Conservation (phyloP, 352 stramenopile genomes). For the Pythium monospermum region DNA sequence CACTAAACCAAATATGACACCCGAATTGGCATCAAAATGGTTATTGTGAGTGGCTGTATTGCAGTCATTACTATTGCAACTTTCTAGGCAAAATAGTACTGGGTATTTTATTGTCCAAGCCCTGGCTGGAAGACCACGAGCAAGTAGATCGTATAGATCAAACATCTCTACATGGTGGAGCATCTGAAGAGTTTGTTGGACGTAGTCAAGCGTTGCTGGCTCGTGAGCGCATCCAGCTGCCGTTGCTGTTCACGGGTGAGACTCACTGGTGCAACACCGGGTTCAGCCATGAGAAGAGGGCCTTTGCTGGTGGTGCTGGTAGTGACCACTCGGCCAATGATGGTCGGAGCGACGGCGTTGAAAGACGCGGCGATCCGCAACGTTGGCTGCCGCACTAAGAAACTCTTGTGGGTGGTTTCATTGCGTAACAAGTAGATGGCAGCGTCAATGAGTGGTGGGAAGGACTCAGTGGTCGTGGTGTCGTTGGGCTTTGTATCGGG, state of each 20-base stretch:
- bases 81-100: no score
- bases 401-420: not conserved
- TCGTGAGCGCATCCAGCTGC: not conserved
- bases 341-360: no score
- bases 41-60: no score
- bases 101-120: no score
- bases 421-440: not conserved
- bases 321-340: no score
- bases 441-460: not conserved
- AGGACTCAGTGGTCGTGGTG: not conserved
- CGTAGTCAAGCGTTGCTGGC: not conserved
- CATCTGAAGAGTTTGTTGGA: not conserved
- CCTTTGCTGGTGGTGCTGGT: not conserved
- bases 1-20: no score
- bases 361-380: not conserved
- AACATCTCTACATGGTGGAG: slow-evolving; percentile 2
- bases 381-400: not conserved
- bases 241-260: not conserved
- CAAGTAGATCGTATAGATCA: slow-evolving; percentile 5
- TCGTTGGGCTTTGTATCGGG: no score
- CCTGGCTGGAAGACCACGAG: not conserved
- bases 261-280: not conserved
- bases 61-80: no score
- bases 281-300: not conserved
- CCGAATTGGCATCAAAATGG: no score